These are phyloP conservation scores for Fusarium pseudocircinatum DNA, from an alignment of 2,329 filamentous ascomycete genomes.

Conservation along the genomic window DNA sequence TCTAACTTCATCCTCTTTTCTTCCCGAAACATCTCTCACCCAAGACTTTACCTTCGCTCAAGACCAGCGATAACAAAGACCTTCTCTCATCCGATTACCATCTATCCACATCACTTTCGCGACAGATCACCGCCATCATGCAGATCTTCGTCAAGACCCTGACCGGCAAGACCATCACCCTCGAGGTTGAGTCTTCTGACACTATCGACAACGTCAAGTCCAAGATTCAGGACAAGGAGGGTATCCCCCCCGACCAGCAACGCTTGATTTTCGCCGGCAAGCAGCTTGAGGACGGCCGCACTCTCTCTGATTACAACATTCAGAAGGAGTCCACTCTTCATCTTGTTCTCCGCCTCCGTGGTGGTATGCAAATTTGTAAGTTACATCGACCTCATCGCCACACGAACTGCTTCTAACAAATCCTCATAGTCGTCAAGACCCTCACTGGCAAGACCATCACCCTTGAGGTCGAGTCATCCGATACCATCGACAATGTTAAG, in stretches of 20 bases:
- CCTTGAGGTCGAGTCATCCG: slow-evolving; percentile 85
- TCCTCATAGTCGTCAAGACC: slow-evolving; percentile 73
- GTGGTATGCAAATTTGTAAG: slow-evolving; percentile 73
- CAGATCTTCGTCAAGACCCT: slow-evolving; percentile 99
- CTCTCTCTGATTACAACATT: slow-evolving; percentile 66
- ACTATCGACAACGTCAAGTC: slow-evolving; percentile 98
- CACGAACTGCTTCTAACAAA: slow-evolving; percentile 24
- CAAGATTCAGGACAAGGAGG: slow-evolving; percentile 99
- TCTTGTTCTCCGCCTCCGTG: slow-evolving; percentile 76
- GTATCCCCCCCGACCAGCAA: slow-evolving; percentile 95
- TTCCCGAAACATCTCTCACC: slow-evolving; percentile 24
- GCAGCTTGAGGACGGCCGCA: slow-evolving; percentile 89
- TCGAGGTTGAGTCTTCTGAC: slow-evolving; percentile 85
- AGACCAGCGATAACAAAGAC: slow-evolving; percentile 14
- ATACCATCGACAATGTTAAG: slow-evolving; percentile 97
- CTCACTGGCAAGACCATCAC: slow-evolving; percentile 96
- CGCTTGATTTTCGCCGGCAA: slow-evolving; percentile 96
- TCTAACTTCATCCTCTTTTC: slow-evolving; percentile 19
- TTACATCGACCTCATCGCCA: slow-evolving; percentile 6
- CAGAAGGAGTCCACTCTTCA: slow-evolving; percentile 76
- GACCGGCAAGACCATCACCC: slow-evolving; percentile 71
- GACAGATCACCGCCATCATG: slow-evolving; percentile 67
- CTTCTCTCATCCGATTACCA: slow-evolving; percentile 19
- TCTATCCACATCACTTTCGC: slow-evolving; percentile 38
- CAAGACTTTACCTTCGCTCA: slow-evolving; percentile 10